Percentiles rank a stretch among this genome's conserved stretches.
Evolutionary conservation across 2,329 filamentous ascomycete species (phyloP).

Genomic region (Elsinoe australis): DNA sequence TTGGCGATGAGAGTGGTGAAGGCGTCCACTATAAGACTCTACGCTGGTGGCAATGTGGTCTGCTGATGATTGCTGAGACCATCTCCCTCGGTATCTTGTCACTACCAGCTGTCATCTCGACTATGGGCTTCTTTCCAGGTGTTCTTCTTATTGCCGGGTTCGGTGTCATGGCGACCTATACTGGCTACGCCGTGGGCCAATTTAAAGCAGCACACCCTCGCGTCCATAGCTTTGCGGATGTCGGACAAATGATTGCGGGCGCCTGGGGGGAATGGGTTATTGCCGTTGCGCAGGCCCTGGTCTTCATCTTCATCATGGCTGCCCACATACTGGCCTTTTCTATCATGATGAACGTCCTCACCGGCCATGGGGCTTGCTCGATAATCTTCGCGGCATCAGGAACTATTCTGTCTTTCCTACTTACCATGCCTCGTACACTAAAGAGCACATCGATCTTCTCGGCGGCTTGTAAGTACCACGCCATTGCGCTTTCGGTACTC

Average conservation of each 20-base stretch:
- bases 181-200: conserved; percentile 52
- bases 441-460: conserved; percentile 56
- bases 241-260: conserved; percentile 55
- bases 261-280: conserved; percentile 54
- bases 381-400: conserved; percentile 58
- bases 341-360: conserved; percentile 60
- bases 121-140: conserved; percentile 40
- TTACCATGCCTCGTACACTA: conserved; percentile 55
- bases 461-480: conserved; percentile 43
- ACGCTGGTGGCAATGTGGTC: conserved; percentile 19
- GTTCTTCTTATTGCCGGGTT: conserved; percentile 48
- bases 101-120: conserved; percentile 46
- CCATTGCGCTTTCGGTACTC: conserved; percentile 22
- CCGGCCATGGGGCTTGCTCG: conserved; percentile 53
- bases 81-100: conserved; percentile 51
- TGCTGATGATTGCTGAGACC: conserved; percentile 52
- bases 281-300: conserved; percentile 53
- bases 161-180: conserved; percentile 52
- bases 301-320: conserved; percentile 61
- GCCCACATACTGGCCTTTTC: conserved; percentile 65
- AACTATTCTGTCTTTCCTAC: conserved; percentile 49
- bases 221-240: conserved; percentile 61
- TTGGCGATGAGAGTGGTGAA: conserved; percentile 19
- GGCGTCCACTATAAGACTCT: conserved; percentile 33
- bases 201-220: conserved; percentile 51